A percentile compares a stretch with the other conserved stretches of the same genome.
Conservation (phyloP, 2,329 filamentous ascomycete genomes). For the Rugonectria rugulosa region DNA sequence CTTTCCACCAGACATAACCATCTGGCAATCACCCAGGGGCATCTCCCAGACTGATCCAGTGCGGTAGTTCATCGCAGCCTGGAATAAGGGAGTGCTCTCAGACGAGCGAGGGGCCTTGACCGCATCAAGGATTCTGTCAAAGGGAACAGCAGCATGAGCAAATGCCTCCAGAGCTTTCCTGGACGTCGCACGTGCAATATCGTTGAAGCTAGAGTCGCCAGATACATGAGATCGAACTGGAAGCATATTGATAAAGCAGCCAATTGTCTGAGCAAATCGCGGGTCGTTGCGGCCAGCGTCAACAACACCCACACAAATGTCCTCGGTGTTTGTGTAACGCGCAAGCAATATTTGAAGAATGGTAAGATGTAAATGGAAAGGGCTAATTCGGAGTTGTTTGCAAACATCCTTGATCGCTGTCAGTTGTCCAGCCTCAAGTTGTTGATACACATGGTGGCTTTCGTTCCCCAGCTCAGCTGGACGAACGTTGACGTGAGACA, state of each 20-base stretch:
- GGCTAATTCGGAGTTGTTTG: constrained; percentile 28
- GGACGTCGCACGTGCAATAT: constrained; percentile 28
- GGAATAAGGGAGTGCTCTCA: constrained; percentile 53
- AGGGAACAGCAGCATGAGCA: constrained; percentile 51
- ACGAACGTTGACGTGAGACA: constrained; percentile 2
- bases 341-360: constrained; percentile 45
- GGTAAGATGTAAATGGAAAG: constrained; percentile 58
- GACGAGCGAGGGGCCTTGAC: constrained; percentile 50
- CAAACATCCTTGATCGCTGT: constrained; percentile 23
- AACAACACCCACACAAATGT: constrained; percentile 54
- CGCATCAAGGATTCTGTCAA: constrained; percentile 53
- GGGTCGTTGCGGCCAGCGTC: constrained; percentile 42
- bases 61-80: constrained; percentile 56
- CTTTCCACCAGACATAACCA: constrained; percentile 29
- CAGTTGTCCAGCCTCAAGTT: not conserved
- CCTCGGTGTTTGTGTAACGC: constrained; percentile 39
- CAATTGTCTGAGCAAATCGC: constrained; percentile 44
- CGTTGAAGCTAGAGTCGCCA: constrained; percentile 28
- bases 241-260: constrained; percentile 54
- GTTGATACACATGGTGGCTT: constrained; percentile 11
- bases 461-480: constrained; percentile 7
- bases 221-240: constrained; percentile 47
- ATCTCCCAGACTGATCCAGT: constrained; percentile 40
- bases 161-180: constrained; percentile 41
- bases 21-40: constrained; percentile 30